phyloP scores from a whole-genome alignment of 2,329 filamentous ascomycete species.

The Apiospora pterosperma region DNA sequence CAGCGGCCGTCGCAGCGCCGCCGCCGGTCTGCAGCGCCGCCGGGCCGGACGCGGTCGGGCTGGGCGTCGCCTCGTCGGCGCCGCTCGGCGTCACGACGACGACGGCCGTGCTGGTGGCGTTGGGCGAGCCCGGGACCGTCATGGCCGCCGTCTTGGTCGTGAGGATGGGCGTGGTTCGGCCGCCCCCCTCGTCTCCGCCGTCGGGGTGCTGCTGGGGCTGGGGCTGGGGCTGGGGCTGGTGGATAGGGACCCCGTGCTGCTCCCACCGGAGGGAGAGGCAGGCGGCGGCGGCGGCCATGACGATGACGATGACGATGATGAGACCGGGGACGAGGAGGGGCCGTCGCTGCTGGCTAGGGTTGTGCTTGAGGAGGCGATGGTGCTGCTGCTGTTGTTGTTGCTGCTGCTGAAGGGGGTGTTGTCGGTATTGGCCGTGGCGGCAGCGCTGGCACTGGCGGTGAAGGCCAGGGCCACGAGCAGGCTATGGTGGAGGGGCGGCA shows the following conservation, averaged over 20 bases:
- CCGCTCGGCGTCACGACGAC: neutral
- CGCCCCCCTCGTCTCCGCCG: neutral
- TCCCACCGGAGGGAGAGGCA: too few relatives aligned
- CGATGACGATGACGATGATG: too few relatives aligned
- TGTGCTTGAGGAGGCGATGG: neutral
- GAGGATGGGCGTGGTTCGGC: neutral
- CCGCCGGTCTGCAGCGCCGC: neutral
- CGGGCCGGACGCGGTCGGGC: neutral
- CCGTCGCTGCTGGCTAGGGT: too few relatives aligned
- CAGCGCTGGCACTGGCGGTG: neutral
- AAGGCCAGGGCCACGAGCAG: neutral
- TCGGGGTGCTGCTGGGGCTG: neutral
- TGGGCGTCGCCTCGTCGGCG: neutral
- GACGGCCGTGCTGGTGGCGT: neutral
- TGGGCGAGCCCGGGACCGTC: neutral
- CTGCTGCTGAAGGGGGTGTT: neutral
- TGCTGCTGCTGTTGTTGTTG: conserved; percentile 1
- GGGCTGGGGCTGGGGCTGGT: too few relatives aligned
- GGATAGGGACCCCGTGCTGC: too few relatives aligned
- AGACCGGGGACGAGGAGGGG: too few relatives aligned
- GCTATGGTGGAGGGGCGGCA: neutral
- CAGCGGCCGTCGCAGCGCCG: neutral
- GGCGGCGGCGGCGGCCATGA: too few relatives aligned
- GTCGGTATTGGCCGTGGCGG: neutral
- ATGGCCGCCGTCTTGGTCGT: neutral